Evolutionary conservation across 495 filamentous ascomycete genomes (phyloP), one percentile per base, ranked within the genome.

Genomic region (Aspergillus kassunensis): DNA sequence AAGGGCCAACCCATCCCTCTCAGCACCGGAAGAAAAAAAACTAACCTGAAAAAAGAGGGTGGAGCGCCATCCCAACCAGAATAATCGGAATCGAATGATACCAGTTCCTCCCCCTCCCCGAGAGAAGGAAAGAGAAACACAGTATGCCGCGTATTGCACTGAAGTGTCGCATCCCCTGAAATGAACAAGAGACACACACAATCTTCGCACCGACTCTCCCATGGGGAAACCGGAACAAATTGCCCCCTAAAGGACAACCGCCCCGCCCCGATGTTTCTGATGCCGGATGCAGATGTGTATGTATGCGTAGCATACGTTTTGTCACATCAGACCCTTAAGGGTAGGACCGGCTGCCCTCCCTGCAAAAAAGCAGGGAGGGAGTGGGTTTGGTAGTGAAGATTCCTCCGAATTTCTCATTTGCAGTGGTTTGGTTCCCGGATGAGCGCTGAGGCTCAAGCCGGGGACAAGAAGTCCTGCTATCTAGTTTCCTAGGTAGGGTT

Each of bases 351-450:
- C 44, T 15, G 29, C n/a, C 8, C 16, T 25, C 5, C 21, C 29
- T 7, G 35, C 25, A 16, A 30, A 51, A 57, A 43, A 46, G 52
- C 55, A 50, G 55, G 64, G 29, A 36, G 59, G 57, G 62, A 66
- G 65, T 72, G 73, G 75, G 69, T 77, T 70, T 62, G 65, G 68
- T 67, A 33, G 61, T 89, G 89, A 91, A 95, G 91, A 92, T 84
- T 96, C 89, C 92, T 96, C 91, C 91, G 91, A 96, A 96, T 96
- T 96, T 96, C 92, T 95, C 92, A 96, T 93, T 93, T 96, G 92
- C 91, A 77, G 66, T 39, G 33, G 48, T 46, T 65, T 31, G n/a
- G n/a, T n/a, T 13, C 55, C 67, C 60, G 54, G 55, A n/a, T 47
- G 27, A 27, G 19, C 49, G 53, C 36, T 34, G 29, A 37, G 24